Base-by-base conservation (phyloP, 129 eudicot species). In the Deinandra increscens region DNA sequence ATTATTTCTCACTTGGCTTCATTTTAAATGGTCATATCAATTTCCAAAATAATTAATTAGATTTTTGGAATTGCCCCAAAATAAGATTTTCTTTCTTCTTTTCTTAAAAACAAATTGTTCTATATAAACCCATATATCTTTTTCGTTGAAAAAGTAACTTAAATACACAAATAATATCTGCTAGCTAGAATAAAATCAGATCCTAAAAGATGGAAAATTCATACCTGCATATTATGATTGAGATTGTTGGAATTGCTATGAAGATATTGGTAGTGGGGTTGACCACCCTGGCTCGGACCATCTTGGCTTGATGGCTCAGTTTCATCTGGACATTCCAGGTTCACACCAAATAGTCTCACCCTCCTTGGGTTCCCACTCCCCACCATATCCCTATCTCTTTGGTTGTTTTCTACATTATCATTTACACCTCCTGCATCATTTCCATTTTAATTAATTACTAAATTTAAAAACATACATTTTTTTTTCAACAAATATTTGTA, bases 291-390 rank as follows among this genome's bases (percentile, higher is more conserved):
- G 85, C 83, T 74, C 75, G 89, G 83, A 71, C 94, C 85, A 70
- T 79, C 85, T 13, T 84, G 81, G 13, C 78, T 73, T 38, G 77
- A 56, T 65, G 89, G 83, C 62, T 77, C 83, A 38, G 75, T 45
- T 10, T 75, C 74, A 55, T 79, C 67, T 29, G 78, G 85, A 60
- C 87, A 87, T 62, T 87, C 87, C 60, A 87, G 72, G 73, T 87
- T 87, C 78, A 87, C 94, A 39, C 94, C 94, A 53, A 87, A 87
- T 18, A 87, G 77, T 81, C 94, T 73, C 62, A 87, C 81, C 71
- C 77, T 87, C 80, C 80, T 87, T 31, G 85, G 73, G 53, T 79
- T 79, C 62, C 81, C 87, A 65, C 69, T 76, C 48, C 72, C 44
- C 81, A 60, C 71, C 70, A 49, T 69, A 22, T 76, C 81, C 69